Evolutionary conservation across 305 asterid genomes (phyloP).

Genomic region (Caryopteris hybrid): DNA sequence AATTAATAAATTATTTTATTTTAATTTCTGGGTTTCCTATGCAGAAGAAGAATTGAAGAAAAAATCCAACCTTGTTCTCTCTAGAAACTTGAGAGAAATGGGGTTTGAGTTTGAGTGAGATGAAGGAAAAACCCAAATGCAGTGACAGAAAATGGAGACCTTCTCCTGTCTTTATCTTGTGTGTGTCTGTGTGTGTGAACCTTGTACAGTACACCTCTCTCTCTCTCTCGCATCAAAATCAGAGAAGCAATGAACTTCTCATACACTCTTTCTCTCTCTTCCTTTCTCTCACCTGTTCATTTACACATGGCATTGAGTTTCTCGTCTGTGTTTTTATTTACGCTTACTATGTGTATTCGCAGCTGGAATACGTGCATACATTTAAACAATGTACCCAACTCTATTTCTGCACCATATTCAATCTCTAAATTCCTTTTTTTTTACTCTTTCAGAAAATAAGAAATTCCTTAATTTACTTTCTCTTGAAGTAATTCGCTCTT

Average conservation of each 20-base stretch:
- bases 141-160: slow-evolving; percentile 32
- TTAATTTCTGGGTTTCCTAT: not conserved
- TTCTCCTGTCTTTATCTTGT: slow-evolving; percentile 38
- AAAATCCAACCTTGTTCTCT: slow-evolving; percentile 53
- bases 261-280: slow-evolving; percentile 34
- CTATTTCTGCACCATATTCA: slow-evolving; percentile 21
- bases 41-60: not conserved
- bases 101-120: slow-evolving; percentile 30
- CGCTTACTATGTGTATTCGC: slow-evolving; percentile 2
- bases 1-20: not conserved
- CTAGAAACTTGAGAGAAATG: slow-evolving; percentile 33
- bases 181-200: slow-evolving; percentile 33
- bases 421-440: not conserved
- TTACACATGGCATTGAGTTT: slow-evolving; percentile 1
- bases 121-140: slow-evolving; percentile 34
- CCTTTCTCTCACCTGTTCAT: not conserved
- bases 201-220: slow-evolving; percentile 51
- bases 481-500: no score
- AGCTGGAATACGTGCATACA: slow-evolving; percentile 17
- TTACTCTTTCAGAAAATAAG: no score
- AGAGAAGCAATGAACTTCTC: slow-evolving; percentile 72
- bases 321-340: slow-evolving; percentile 1
- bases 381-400: slow-evolving; percentile 12
- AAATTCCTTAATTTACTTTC: no score
- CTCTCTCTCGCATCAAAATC: slow-evolving; percentile 64